phyloP scores from a whole-genome alignment of 345 rosid species.

The Syzygium jambos region DNA sequence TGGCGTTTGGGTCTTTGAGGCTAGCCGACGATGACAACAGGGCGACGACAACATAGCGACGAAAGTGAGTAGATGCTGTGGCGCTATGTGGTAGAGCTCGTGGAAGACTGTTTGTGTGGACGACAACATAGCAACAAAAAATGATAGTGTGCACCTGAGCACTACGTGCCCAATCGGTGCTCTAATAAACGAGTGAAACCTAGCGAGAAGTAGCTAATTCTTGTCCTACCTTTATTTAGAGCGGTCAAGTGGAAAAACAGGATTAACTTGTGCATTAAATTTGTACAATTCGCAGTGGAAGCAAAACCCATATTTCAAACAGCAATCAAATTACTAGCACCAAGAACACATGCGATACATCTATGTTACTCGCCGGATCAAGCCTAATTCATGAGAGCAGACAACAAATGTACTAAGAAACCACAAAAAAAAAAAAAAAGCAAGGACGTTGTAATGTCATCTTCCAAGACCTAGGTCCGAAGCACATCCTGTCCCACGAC shows the following conservation, averaged over 20 bases:
- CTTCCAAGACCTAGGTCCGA: neutral
- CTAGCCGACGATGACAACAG: neutral
- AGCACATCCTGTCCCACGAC: neutral
- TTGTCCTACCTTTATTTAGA: neutral
- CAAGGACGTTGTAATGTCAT: neutral
- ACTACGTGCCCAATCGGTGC: too few species aligned
- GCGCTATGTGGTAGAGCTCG: neutral
- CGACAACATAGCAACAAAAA: neutral
- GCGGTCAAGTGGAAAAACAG: neutral
- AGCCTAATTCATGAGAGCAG: neutral
- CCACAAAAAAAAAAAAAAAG: neutral
- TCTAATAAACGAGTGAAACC: too few species aligned
- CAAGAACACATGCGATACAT: neutral
- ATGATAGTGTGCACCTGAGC: too few species aligned
- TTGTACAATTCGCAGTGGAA: neutral
- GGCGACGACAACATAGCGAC: neutral
- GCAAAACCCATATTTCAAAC: neutral
- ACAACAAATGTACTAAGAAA: neutral
- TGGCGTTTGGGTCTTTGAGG: neutral
- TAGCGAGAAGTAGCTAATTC: neutral
- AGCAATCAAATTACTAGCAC: neutral
- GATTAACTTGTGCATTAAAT: neutral
- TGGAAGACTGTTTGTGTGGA: neutral
- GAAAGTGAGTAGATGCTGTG: neutral
- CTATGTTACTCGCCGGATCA: neutral